phyloP scores from a whole-genome alignment of 2,329 filamentous ascomycete species.

The Thelonectria rubi region DNA sequence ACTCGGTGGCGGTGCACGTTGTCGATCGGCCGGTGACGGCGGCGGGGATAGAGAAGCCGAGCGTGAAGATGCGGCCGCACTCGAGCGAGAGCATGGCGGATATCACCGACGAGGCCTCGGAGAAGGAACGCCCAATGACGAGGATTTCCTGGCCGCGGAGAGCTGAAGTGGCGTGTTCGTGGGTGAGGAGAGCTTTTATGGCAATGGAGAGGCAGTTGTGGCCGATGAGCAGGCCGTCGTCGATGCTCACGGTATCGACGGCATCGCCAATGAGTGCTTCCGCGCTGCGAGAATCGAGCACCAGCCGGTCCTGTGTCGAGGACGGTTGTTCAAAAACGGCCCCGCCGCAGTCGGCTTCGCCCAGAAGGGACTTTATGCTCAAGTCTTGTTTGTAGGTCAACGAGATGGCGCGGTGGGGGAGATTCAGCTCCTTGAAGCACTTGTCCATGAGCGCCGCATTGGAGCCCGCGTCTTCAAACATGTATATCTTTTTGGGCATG shows the following conservation, averaged over 20 bases:
- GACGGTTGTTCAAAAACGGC: conserved; percentile 10
- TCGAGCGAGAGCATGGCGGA: conserved; percentile 15
- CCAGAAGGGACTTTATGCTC: background rate
- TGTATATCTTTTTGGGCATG: conserved; percentile 13
- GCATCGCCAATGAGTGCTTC: background rate
- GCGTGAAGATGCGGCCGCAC: conserved; percentile 15
- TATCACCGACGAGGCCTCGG: conserved; percentile 12
- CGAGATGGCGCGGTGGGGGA: conserved; percentile 16
- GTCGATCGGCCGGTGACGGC: background rate
- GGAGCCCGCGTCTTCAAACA: conserved; percentile 13
- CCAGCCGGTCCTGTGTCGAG: background rate
- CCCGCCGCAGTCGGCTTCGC: conserved; percentile 7
- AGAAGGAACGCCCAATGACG: conserved; percentile 19
- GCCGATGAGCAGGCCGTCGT: conserved; percentile 9
- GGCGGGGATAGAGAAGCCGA: conserved; percentile 17
- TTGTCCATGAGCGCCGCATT: conserved; percentile 27
- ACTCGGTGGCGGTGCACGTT: background rate
- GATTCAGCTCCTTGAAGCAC: conserved; percentile 28
- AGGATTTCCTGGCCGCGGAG: conserved; percentile 13
- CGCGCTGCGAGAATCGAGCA: background rate
- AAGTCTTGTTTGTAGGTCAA: background rate
- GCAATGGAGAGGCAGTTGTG: conserved; percentile 19
- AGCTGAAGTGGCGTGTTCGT: conserved; percentile 22
- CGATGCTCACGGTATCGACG: conserved; percentile 20
- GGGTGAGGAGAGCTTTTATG: conserved; percentile 10